These are phyloP conservation scores for Harringtonia lauricola DNA, from an alignment of 2,329 filamentous ascomycete species.

Conservation along the genomic window DNA sequence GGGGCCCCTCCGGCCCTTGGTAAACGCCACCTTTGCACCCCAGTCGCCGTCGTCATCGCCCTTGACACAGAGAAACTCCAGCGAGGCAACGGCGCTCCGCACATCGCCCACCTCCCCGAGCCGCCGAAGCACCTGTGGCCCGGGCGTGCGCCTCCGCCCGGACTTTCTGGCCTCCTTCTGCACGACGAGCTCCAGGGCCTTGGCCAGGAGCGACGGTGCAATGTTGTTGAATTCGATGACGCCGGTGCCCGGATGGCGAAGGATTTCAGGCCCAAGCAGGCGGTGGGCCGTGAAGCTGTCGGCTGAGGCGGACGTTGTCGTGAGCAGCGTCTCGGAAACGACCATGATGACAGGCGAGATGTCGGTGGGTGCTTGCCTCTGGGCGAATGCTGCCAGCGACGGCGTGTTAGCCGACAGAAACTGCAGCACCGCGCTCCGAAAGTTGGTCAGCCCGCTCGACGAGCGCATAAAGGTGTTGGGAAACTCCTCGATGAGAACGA, in stretches of 20 bases:
- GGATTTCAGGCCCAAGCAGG: conserved; percentile 75
- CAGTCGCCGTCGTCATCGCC: conserved; percentile 64
- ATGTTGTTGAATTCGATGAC: conserved; percentile 90
- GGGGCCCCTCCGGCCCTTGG: conserved; percentile 52
- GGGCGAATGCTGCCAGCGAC: conserved; percentile 35
- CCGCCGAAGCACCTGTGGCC: conserved; percentile 64
- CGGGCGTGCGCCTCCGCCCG: conserved; percentile 62
- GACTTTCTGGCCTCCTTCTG: conserved; percentile 77
- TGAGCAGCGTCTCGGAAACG: conserved; percentile 81
- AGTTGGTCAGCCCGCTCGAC: conserved; percentile 54
- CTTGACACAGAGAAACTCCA: conserved; percentile 86
- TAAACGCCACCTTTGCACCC: conserved; percentile 62
- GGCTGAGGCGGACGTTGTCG: conserved; percentile 70
- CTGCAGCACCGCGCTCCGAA: conserved; percentile 63
- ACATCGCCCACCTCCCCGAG: conserved; percentile 86
- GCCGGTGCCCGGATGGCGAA: conserved; percentile 66
- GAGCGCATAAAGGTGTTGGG: conserved; percentile 62
- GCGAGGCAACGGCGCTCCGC: conserved; percentile 78
- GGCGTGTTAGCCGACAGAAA: conserved; percentile 62
- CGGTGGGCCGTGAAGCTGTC: conserved; percentile 92
- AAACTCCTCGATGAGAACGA: conserved; percentile 74
- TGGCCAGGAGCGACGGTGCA: conserved; percentile 73
- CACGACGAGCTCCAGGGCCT: conserved; percentile 72
- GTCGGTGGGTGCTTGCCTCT: conserved; percentile 19
- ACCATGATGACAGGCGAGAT: conserved; percentile 74